Base-by-base conservation (phyloP, 2,329 filamentous ascomycete species). In the Colletotrichum orbiculare region DNA sequence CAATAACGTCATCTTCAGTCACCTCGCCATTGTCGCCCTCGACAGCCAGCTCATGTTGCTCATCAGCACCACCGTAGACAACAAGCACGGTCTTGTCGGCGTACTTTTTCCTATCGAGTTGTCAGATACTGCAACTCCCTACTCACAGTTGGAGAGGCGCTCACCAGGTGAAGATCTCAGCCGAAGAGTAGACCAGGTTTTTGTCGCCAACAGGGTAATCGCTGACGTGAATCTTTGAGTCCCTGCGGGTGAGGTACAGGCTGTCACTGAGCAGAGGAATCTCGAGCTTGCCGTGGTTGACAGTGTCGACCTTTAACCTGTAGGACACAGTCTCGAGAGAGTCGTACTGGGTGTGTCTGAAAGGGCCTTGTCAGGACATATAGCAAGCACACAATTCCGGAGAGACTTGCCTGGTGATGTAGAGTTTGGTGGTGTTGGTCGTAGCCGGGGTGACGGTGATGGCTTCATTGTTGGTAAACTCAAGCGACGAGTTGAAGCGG, bases 161-260 rank as follows among this genome's bases (percentile, higher is more conserved):
- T 11, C 46, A 60, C 54, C 87, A 89, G 0, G 87, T 90, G 68
- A 87, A 87, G 55, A 91, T 83, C 71, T 91, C 89, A 0, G 87
- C 87, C 5, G 88, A 88, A 0, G 86, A 90, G 76, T 91, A 91
- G 2, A 89, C 76, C n/a, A 91, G 72, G 6, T 81, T 85, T 11
- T 81, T 75, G 25, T 82, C 81, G 1, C 85, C 86, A 52, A 91
- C 75, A 47, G 85, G 79, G 66, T 90, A 91, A 71, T 91, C 86
- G 8, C 83, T 87, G 11, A 90, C 86, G 70, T 88, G 85, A 61
- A 89, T 82, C 74, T 84, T 90, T 2, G 86, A 87, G 71, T 91
- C 88, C 46, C 88, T 79, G 0, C 88, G 85, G 46, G 82, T 82
- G 6, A 91, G 73, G 1, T 81, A 83, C 12, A 91, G 77, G 6